These are phyloP conservation scores for Echria macrotheca DNA, from an alignment of 495 filamentous ascomycete genomes.

Conservation along the genomic window DNA sequence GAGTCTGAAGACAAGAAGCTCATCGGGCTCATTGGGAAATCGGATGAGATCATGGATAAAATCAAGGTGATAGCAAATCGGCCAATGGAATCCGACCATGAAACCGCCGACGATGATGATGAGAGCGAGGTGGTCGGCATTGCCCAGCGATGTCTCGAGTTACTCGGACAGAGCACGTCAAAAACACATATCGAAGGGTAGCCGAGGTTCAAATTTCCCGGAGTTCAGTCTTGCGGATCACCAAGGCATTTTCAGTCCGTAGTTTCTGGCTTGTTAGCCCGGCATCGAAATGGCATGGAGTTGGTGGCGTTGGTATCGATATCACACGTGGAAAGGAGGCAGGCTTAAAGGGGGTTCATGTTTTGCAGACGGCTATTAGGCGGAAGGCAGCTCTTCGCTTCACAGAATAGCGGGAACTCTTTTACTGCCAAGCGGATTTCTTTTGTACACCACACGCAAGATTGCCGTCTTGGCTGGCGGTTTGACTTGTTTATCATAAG, in stretches of 20 bases:
- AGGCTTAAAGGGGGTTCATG: constrained; percentile 15
- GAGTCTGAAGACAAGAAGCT: constrained; percentile 88
- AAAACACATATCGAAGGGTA: constrained; percentile 56
- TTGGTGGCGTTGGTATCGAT: constrained; percentile 39
- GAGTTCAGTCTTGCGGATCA: constrained; percentile 6
- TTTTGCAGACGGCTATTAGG: constrained; percentile 12
- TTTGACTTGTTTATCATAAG: too few species aligned
- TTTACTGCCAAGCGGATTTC: background rate
- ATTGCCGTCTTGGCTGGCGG: too few species aligned
- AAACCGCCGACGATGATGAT: constrained; percentile 76
- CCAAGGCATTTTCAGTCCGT: too few species aligned
- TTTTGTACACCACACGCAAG: too few species aligned
- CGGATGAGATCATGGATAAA: constrained; percentile 83
- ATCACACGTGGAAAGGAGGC: constrained; percentile 16
- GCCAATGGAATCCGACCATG: constrained; percentile 84
- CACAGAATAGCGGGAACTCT: background rate
- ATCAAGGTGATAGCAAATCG: constrained; percentile 86
- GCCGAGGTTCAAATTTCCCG: constrained; percentile 19
- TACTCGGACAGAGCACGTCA: constrained; percentile 58
- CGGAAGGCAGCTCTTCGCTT: background rate
- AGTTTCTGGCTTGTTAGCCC: constrained; percentile 28
- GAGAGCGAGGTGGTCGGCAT: constrained; percentile 91
- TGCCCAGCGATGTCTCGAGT: constrained; percentile 81
- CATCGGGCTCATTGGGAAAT: constrained; percentile 76
- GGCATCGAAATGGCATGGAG: constrained; percentile 34